Evolutionary conservation across 2,329 filamentous ascomycete species (phyloP).

Genomic region (Bipolaris cookei): DNA sequence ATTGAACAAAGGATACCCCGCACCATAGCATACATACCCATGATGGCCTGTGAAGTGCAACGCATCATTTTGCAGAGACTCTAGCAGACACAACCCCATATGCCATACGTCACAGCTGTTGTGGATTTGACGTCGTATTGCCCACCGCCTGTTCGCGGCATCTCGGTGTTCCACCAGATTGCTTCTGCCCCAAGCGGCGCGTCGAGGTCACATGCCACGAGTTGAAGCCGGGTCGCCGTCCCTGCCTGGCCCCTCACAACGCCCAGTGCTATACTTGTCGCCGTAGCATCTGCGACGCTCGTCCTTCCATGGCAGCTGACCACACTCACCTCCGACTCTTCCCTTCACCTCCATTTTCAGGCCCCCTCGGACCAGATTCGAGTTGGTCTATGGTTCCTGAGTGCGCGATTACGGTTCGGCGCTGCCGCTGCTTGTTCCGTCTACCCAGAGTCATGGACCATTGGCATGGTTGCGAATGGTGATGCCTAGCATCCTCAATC

Average conservation of each 20-base stretch:
- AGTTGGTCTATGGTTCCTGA: conserved; percentile 24
- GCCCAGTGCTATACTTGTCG: conserved; percentile 28
- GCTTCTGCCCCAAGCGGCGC: conserved; percentile 18
- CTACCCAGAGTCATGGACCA: conserved; percentile 30
- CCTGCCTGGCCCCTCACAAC: conserved; percentile 27
- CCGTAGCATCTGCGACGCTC: conserved; percentile 24
- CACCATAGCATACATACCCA: background rate
- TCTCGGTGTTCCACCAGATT: conserved; percentile 27
- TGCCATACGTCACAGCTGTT: background rate
- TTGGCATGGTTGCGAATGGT: conserved; percentile 34
- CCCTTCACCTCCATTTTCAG: conserved; percentile 33
- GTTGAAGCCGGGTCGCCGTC: conserved; percentile 28
- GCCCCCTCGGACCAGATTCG: conserved; percentile 37
- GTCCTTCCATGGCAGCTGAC: conserved; percentile 42
- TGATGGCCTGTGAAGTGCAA: background rate
- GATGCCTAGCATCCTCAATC: conserved; percentile 40
- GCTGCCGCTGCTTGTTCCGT: conserved; percentile 29
- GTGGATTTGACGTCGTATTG: background rate
- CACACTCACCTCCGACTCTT: conserved; percentile 33
- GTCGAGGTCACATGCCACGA: conserved; percentile 31
- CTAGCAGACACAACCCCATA: too few relatives aligned
- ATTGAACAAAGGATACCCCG: conserved; percentile 12
- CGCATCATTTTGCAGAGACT: too few relatives aligned
- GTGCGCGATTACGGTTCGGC: conserved; percentile 24
- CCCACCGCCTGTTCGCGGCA: conserved; percentile 2